Base-by-base conservation (phyloP, 2,329 filamentous ascomycete genomes). In the Paracoccidioides brasiliensis region DNA sequence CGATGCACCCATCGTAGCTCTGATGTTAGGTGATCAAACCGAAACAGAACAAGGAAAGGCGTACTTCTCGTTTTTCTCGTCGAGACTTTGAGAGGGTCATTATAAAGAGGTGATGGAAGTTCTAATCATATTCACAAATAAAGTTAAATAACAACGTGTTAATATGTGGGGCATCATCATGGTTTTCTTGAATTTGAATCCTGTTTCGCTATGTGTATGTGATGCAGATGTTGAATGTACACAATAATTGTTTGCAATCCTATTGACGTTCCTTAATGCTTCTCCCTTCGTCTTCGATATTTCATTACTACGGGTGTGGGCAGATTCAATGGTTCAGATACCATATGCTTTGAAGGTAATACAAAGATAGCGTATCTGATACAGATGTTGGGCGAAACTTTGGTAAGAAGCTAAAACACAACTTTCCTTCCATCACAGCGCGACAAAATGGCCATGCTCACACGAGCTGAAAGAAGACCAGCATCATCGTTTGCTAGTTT, bases 1-100 rank as follows among this genome's bases (percentile, higher is more conserved):
- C 62, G 71, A 72, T 40, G 71, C 67, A 8, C 71, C 72, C 1
- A 66, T 75, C n/a, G 70, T 73, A 54, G 66, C 71, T 55, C 57
- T 69, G 48, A 64, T 70, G 54, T 48, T 74, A 28, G 65, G 67
- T 5, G 66, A 69, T 58, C 62, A 55, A 9, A 63, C 61, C 2
- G 67, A 72, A 57, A 73, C 70, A 1, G 62, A 70, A 58, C 72
- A 74, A 62, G 71, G 68, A 22, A 69, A 66, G 58, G 67, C 64
- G 41, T 61, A 72, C n/a, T 67, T 69, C 52, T 57, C 61, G 1
- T 73, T 69, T 62, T 61, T 74, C 55, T 56, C 55, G 10, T 54
- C 58, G n/a, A 51, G 53, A 9, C 52, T 61, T 22, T 60, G 51
- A 55, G 51, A 55, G 4, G 22, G 32, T 5, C 32, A 28, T 22